Percentiles rank a stretch among this genome's conserved stretches.
Evolutionary conservation across 2,329 filamentous ascomycete species (phyloP).

Genomic region (Escovopsis weberi): DNA sequence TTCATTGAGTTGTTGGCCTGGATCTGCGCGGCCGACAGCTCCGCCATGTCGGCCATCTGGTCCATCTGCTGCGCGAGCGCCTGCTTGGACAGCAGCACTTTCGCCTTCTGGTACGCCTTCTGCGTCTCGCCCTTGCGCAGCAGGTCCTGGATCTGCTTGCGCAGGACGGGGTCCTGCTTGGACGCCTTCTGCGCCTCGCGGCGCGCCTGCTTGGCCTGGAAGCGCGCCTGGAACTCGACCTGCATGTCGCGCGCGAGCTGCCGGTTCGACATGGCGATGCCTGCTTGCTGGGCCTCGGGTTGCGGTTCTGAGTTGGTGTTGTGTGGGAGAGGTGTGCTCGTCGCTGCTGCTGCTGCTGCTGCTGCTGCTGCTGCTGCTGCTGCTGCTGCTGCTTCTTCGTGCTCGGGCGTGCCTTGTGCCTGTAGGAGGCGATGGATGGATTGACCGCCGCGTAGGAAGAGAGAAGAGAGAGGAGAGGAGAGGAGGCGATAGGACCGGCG

Average conservation of each 20-base stretch:
- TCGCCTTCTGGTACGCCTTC: slow-evolving; percentile 48
- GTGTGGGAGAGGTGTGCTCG: no score
- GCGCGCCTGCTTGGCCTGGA: slow-evolving; percentile 47
- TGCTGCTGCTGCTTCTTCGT: no score
- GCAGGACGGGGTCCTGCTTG: slow-evolving; percentile 45
- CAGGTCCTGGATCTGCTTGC: slow-evolving; percentile 49
- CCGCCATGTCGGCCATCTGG: slow-evolving; percentile 49
- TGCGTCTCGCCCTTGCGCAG: slow-evolving; percentile 49
- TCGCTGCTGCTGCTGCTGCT: no score
- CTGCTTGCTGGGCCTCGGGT: neutral
- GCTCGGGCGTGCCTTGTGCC: no score
- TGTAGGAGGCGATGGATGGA: no score
- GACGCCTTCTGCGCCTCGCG: slow-evolving; percentile 45
- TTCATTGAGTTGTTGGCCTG: slow-evolving; percentile 52
- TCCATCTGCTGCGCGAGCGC: slow-evolving; percentile 49
- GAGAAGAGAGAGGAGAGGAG: neutral
- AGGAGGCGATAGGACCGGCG: no score
- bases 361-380: no score
- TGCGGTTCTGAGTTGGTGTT: neutral
- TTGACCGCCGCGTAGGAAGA: neutral
- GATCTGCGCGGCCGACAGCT: slow-evolving; percentile 45
- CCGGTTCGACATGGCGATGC: slow-evolving; percentile 37
- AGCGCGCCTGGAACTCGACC: slow-evolving; percentile 48
- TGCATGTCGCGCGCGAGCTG: slow-evolving; percentile 47
- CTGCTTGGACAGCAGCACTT: slow-evolving; percentile 47